Percentiles rank a stretch among this genome's conserved stretches.
These are phyloP conservation scores for Drechslerella dactyloides DNA, from an alignment of 2,329 filamentous ascomycete genomes.

Conservation along the genomic window DNA sequence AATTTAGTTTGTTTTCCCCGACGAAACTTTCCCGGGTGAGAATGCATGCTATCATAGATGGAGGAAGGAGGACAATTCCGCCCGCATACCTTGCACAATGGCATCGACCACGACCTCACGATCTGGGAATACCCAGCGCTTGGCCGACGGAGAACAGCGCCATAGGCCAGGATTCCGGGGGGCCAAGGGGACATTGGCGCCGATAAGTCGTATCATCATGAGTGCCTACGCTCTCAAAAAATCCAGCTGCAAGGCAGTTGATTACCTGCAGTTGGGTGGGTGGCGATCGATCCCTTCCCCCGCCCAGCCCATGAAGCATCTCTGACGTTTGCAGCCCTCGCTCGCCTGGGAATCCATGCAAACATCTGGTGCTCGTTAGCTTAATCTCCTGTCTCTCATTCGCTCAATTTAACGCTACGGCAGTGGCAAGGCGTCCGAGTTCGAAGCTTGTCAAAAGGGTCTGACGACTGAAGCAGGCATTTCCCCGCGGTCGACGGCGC, in stretches of 20 bases:
- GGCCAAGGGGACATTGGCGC: too few relatives aligned
- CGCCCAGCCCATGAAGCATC: neutral
- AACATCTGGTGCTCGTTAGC: constrained; percentile 3
- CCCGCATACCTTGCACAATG: too few relatives aligned
- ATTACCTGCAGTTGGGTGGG: constrained; percentile 17
- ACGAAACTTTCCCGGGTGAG: too few relatives aligned
- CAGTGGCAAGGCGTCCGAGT: neutral
- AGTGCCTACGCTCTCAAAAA: neutral
- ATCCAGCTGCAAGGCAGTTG: neutral
- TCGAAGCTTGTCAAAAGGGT: constrained; percentile 1
- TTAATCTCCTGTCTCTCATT: neutral
- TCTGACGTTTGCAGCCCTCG: constrained; percentile 28
- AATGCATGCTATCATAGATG: too few relatives aligned
- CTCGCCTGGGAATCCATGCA: neutral
- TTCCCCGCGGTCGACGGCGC: constrained; percentile 2
- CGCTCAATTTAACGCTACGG: constrained; percentile 5
- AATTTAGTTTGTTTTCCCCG: too few relatives aligned
- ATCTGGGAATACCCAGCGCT: neutral
- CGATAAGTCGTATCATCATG: neutral
- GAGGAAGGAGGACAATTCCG: too few relatives aligned
- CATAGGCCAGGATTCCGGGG: neutral
- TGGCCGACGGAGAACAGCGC: neutral
- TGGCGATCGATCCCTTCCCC: constrained; percentile 40
- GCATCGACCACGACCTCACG: neutral
- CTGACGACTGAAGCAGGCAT: constrained; percentile 12